Conservation (phyloP, 768 basidiomycete genomes). For the Crassisporium funariophilum region DNA sequence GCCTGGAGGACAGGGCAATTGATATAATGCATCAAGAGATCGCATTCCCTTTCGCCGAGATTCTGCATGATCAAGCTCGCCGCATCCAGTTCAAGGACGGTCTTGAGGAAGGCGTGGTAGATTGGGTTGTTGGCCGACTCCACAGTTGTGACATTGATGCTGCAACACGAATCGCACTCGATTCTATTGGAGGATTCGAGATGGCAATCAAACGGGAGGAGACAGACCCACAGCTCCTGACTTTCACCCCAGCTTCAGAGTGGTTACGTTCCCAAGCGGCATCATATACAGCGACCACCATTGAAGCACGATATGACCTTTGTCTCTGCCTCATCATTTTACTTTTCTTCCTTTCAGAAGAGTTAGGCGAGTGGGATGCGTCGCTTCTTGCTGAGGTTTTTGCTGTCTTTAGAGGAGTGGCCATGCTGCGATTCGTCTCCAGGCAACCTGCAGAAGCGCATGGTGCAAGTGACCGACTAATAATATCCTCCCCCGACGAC, state of each 20-base stretch:
- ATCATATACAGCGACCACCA: conserved; percentile 60
- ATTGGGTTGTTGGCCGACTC: conserved; percentile 63
- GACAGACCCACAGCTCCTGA: conserved; percentile 60
- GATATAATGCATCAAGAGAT: conserved; percentile 77
- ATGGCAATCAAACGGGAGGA: conserved; percentile 74
- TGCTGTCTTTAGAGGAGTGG: conserved; percentile 77
- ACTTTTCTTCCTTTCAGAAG: conserved; percentile 71
- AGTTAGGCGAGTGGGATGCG: conserved; percentile 64
- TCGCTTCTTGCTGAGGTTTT: conserved; percentile 71
- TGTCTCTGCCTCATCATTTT: conserved; percentile 65
- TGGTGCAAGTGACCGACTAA: conserved; percentile 8
- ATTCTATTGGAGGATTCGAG: conserved; percentile 74
- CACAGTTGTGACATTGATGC: conserved; percentile 60
- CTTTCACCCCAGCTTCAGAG: conserved; percentile 57
- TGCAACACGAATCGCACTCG: conserved; percentile 58
- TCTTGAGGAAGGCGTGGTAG: conserved; percentile 60
- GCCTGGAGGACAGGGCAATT: conserved; percentile 58
- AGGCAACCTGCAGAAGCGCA: conserved; percentile 52
- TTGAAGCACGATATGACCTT: conserved; percentile 77
- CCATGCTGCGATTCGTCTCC: conserved; percentile 65
- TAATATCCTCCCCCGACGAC: conserved; percentile 49
- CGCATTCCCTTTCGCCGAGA: conserved; percentile 76
- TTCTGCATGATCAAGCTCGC: conserved; percentile 65
- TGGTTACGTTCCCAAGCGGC: conserved; percentile 66
- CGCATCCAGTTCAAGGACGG: conserved; percentile 53